Base-by-base conservation (phyloP, 306 rosid genomes). In the Dryas alaskensis region DNA sequence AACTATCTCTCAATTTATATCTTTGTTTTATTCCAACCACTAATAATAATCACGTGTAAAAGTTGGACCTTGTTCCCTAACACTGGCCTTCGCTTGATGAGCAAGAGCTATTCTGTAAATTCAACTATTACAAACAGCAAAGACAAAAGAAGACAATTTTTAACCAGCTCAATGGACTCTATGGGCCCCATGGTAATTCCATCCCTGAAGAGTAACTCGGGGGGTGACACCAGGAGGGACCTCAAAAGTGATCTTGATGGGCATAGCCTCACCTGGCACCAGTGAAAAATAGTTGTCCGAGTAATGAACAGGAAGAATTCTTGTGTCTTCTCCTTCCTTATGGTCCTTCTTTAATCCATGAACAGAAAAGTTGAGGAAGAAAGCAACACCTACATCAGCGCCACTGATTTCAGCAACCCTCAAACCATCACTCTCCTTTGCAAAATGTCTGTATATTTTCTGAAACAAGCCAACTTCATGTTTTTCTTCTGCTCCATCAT, bases 271-370 rank as follows among this genome's bases (percentile, higher is more conserved):
- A 45, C 96, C 97, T 0, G 98, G 96, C 42, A 91, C 88, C 59
- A 91, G 85, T 11, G 97, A 91, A 81, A 94, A 86, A 67, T 94
- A 94, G 89, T 91, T 94, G 79, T 91, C 96, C 0, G 97, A 86
- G 83, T 94, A 91, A 81, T 91, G 96, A 79, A 94, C 95, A 0
- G 92, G 96, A 60, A 94, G 92, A 78, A 94, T 89, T 86, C 98
- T 84, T 27, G 97, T 85, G 85, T 91, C 96, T 54, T 86, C 91
- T 71, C 90, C 92, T 80, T 88, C 87, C 74, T 78, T 85, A 54
- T 13, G 69, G 60, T 80, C 80, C 8, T 46, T 74, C 81, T 81
- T 80, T 11, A 83, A 79, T 80, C 79, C 81, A 82, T 91, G 94
- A 70, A 91, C 94, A 43, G 91, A 87, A 57, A 93, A 79, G 73